Evolutionary conservation across 148 eudicot genomes (phyloP).

Genomic region (Amaranthus palmeri): DNA sequence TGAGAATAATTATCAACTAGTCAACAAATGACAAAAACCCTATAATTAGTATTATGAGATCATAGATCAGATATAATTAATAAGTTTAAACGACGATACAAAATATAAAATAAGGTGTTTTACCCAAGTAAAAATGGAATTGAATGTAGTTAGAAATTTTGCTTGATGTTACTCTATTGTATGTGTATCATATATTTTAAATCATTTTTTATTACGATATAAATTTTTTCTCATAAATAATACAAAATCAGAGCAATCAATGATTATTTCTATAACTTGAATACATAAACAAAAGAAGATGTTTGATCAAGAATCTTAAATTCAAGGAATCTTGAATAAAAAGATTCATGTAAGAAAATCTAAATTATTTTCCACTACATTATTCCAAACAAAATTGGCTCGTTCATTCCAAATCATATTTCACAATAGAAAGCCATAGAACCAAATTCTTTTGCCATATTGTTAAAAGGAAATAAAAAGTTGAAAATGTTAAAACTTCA

Average conservation of each 20-base stretch:
- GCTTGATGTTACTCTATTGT: no score
- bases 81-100: no score
- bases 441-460: slow-evolving; percentile 23
- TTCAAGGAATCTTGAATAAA: slow-evolving; percentile 3
- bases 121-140: no score
- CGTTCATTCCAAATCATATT: slow-evolving; percentile 17
- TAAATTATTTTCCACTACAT: slow-evolving; percentile 20
- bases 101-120: no score
- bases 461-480: slow-evolving; percentile 14
- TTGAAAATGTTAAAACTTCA: background rate
- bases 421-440: slow-evolving; percentile 15
- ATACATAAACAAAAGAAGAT: background rate
- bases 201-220: no score
- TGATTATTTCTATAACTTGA: background rate
- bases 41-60: no score
- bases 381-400: slow-evolving; percentile 24
- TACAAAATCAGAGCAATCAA: no score
- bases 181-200: no score
- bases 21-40: no score
- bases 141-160: no score
- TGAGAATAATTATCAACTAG: no score
- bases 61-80: no score
- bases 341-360: background rate
- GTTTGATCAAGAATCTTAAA: background rate
- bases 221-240: background rate